phyloP scores from a whole-genome alignment of 1,284 basidiomycete species.

The Cystobasidiaceae sp. region DNA sequence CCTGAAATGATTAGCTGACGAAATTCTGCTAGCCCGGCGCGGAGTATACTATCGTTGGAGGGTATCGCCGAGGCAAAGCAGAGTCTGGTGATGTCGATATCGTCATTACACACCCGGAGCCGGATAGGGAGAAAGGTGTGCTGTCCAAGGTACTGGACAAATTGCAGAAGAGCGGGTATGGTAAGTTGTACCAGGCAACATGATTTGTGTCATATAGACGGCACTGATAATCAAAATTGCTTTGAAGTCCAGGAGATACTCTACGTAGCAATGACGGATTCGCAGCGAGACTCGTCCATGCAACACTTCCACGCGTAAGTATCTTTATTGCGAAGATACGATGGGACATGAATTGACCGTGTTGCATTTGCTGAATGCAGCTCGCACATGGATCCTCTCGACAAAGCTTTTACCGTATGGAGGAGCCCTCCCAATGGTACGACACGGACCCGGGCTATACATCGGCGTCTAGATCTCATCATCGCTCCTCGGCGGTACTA shows the following conservation, averaged over 20 bases:
- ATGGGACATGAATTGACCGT: background rate
- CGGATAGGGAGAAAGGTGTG: conserved; percentile 16
- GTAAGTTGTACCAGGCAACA: background rate
- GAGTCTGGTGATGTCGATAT: conserved; percentile 73
- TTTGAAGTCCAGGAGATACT: conserved; percentile 15
- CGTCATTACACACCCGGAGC: conserved; percentile 62
- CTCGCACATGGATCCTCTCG: conserved; percentile 56
- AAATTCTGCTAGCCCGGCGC: background rate
- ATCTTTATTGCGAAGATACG: no score
- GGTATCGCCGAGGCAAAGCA: conserved; percentile 68
- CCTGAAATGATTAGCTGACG: background rate
- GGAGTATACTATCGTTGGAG: conserved; percentile 41
- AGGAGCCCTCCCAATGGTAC: conserved; percentile 52
- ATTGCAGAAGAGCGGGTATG: conserved; percentile 6
- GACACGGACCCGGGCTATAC: conserved; percentile 43
- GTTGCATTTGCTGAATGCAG: conserved; percentile 59
- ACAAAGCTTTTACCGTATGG: conserved; percentile 64
- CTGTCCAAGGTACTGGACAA: conserved; percentile 16
- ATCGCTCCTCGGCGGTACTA: conserved; percentile 63
- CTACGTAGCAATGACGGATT: conserved; percentile 23
- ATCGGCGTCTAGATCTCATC: conserved; percentile 67
- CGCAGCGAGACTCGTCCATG: conserved; percentile 19
- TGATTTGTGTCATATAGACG: no score
- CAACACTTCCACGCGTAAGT: conserved; percentile 32
- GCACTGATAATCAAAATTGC: background rate